Conservation (phyloP, 177 flowering plant genomes). For the Vitis hybrid region DNA sequence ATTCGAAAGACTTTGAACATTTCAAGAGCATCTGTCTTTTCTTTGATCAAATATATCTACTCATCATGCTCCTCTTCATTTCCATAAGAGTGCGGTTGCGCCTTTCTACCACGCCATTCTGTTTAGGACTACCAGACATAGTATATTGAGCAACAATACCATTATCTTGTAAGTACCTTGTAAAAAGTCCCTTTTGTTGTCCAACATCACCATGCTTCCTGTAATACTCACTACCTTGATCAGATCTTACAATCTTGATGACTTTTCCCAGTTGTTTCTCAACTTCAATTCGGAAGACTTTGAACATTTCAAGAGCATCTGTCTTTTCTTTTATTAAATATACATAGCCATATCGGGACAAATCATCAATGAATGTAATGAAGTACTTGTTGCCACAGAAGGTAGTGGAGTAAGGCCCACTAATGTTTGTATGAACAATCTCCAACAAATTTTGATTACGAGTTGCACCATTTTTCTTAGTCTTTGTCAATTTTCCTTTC, state of each 20-base stretch:
- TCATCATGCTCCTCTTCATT: not conserved
- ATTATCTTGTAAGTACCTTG: not conserved
- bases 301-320: not conserved
- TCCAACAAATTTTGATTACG: too few species aligned
- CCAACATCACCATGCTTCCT: not conserved
- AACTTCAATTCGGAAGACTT: not conserved
- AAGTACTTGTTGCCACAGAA: too few species aligned
- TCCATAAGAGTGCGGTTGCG: not conserved
- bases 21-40: too few species aligned
- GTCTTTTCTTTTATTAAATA: not conserved
- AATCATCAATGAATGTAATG: not conserved
- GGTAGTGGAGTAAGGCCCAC: too few species aligned
- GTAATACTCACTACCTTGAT: not conserved
- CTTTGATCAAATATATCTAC: not conserved
- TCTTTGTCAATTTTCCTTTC: too few species aligned
- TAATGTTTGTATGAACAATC: too few species aligned
- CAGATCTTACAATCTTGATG: not conserved
- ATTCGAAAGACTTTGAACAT: too few species aligned
- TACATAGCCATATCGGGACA: not conserved
- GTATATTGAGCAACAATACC: not conserved
- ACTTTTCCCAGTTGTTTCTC: too few species aligned
- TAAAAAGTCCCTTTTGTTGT: not conserved
- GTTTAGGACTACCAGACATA: not conserved
- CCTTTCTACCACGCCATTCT: not conserved
- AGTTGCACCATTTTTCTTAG: too few species aligned